Base-by-base conservation (phyloP, 257 asterid species). In the Gentiana macrophylla region DNA sequence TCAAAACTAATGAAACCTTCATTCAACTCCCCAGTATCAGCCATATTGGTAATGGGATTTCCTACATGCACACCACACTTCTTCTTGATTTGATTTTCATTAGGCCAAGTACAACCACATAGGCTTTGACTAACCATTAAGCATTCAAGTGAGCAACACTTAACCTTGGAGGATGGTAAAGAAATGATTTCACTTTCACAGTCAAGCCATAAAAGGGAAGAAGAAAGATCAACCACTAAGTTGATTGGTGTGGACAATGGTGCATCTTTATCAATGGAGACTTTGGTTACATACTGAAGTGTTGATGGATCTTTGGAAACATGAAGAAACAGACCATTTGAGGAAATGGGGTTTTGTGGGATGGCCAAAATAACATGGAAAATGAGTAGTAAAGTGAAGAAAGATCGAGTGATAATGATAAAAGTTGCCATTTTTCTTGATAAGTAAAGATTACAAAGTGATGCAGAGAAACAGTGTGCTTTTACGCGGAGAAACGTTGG, bases 51-150 rank as follows among this genome's bases (percentile, higher is more conserved):
- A 12, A 85, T 10, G 4, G 92, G 70, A 62, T 89, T 89, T 61
- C 76, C 84, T 1, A 72, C 61, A 10, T 49, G 71, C 45, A 89
- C 37, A 38, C 64, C 54, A 53, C 97, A 89, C 47, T 38, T 73
- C 76, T 71, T 70, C 57, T 70, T 60, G 57, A 52, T 50, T 4
- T 36, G 32, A 4, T 6, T 7, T 10, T 32, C 48, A 41, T 9
- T 8, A 8, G 53, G 56, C 60, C 36, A 52, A 10, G 57, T 68
- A 59, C 85, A 63, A 0, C 70, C 67, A 53, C n/a, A 47, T 62
- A 44, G 83, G 59, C 48, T 57, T 75, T 1, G 82, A n/a, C n/a
- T n/a, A n/a, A n/a, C 80, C 94, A 84, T 82, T 12, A 89, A 76
- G 32, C 94, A 87, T 56, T 81, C 67, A 2, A 82, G 69, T 11